Base-by-base conservation (phyloP, 1,284 basidiomycete species). In the Heterobasidion annosum region DNA sequence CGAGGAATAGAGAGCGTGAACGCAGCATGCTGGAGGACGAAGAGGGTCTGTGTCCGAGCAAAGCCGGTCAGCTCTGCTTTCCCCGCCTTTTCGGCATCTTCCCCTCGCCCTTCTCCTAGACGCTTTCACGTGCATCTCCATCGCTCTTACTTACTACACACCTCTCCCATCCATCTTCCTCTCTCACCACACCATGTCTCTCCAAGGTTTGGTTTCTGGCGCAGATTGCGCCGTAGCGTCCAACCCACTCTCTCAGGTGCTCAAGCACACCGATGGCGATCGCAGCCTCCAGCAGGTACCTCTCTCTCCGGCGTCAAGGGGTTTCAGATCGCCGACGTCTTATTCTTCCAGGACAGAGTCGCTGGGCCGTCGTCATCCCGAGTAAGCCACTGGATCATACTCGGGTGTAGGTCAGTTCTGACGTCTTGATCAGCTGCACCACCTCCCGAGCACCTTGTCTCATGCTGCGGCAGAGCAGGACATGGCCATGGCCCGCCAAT, bases 191-290 rank as follows among this genome's bases (percentile, higher is more conserved):
- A 34, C n/a, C 48, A 88, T 89, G 87, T 88, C 86, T 18, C 75
- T 90, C 51, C 84, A 86, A 71, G 77, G 82, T 56, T 81, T 98
- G 59, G 83, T 98, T 60, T 93, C 90, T 54, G 94, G 93, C 59
- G 83, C 93, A 53, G 95, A 96, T 71, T 97, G 95, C 70, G 88
- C 88, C 8, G 81, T 85, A 19, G 78, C 85, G 6, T 80, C 86
- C 54, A 98, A 98, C 67, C 93, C 94, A 3, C 77, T 99, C 34
- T 85, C 90, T 16, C 89, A 93, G 64, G 86, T 98, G 46, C 76
- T 96, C 57, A 98, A 98, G 69, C 90, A 97, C 63, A 85, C 93
- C 4, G 91, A 94, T 58, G 85, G 85, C 3, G 95, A 98, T 71
- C 84, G 89, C 54, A 93, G 91, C 64, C 69, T 97, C 37, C 92